Evolutionary conservation across 441 rosid species (phyloP).

Genomic region (Populus hybrid): DNA sequence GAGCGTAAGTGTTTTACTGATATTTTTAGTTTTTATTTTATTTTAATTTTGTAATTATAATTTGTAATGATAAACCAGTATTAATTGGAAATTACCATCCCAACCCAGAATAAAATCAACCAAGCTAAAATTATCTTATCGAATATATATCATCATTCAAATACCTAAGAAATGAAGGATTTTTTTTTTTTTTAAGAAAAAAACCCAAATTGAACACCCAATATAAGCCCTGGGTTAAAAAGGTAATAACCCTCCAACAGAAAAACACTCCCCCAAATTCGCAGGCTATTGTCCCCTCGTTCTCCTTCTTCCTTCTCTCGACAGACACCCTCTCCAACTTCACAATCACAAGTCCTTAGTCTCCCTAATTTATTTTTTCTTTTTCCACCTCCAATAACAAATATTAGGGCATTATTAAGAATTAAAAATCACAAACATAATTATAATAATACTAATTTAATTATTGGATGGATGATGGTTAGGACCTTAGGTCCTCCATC

Average conservation of each 20-base stretch:
- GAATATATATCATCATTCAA: too few relatives aligned
- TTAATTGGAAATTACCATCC: too few relatives aligned
- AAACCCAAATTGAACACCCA: background rate
- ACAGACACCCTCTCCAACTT: background rate
- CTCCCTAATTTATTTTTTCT: background rate
- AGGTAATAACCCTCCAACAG: background rate
- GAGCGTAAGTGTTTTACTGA: too few relatives aligned
- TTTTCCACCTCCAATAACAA: too few relatives aligned
- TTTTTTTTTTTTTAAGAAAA: background rate
- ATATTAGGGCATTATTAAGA: too few relatives aligned
- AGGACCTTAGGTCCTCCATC: constrained; percentile 27
- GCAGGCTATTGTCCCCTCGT: background rate
- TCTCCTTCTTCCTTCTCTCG: background rate
- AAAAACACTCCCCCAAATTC: background rate
- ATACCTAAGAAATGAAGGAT: background rate
- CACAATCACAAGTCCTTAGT: background rate
- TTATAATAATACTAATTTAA: background rate
- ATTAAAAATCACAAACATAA: background rate
- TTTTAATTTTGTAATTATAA: too few relatives aligned
- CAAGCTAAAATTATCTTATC: too few relatives aligned
- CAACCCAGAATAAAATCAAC: too few relatives aligned
- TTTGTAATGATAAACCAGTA: too few relatives aligned
- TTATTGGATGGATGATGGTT: constrained; percentile 20
- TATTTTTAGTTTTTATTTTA: too few relatives aligned
- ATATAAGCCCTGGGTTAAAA: background rate